phyloP scores from a whole-genome alignment of 2,329 filamentous ascomycete genomes.

The Lecanosticta acicola region DNA sequence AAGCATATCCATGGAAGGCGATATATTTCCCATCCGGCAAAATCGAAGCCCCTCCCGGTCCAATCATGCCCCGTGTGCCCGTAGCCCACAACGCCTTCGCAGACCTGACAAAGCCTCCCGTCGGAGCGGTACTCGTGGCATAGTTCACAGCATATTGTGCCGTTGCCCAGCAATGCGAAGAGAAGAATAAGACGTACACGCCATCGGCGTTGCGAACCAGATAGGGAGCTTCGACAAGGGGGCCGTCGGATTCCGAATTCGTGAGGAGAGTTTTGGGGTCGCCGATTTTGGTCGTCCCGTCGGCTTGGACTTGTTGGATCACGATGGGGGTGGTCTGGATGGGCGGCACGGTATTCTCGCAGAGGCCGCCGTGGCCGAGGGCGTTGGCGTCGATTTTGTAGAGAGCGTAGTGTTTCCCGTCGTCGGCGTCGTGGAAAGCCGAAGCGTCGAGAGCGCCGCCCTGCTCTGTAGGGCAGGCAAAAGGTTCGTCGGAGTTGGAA shows the following conservation, averaged over 20 bases:
- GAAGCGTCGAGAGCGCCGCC: slow-evolving; percentile 29
- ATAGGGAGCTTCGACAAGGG: slow-evolving; percentile 26
- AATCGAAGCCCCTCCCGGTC: slow-evolving; percentile 13
- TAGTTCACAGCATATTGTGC: slow-evolving; percentile 14
- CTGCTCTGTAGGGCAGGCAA: slow-evolving; percentile 24
- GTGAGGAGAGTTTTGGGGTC: slow-evolving; percentile 17
- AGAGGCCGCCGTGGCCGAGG: slow-evolving; percentile 23
- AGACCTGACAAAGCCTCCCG: slow-evolving; percentile 12
- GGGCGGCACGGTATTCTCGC: slow-evolving; percentile 22
- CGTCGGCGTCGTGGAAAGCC: slow-evolving; percentile 22
- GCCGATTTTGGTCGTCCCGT: slow-evolving; percentile 24
- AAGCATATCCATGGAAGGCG: slow-evolving; percentile 15
- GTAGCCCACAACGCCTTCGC: slow-evolving; percentile 11
- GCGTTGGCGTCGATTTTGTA: slow-evolving; percentile 30
- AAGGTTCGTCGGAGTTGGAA: slow-evolving; percentile 17
- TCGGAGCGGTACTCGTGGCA: slow-evolving; percentile 9
- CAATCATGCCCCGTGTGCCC: slow-evolving; percentile 25
- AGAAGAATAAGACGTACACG: slow-evolving; percentile 26
- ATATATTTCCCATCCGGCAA: slow-evolving; percentile 11
- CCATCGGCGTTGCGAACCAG: slow-evolving; percentile 19
- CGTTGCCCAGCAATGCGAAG: slow-evolving; percentile 23
- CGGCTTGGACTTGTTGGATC: slow-evolving; percentile 23
- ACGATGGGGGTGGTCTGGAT: slow-evolving; percentile 24
- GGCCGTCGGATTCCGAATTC: slow-evolving; percentile 22
- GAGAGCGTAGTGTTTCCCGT: slow-evolving; percentile 21